phyloP scores from a whole-genome alignment of 2,329 filamentous ascomycete species.

The Rhinocladiella similis region DNA sequence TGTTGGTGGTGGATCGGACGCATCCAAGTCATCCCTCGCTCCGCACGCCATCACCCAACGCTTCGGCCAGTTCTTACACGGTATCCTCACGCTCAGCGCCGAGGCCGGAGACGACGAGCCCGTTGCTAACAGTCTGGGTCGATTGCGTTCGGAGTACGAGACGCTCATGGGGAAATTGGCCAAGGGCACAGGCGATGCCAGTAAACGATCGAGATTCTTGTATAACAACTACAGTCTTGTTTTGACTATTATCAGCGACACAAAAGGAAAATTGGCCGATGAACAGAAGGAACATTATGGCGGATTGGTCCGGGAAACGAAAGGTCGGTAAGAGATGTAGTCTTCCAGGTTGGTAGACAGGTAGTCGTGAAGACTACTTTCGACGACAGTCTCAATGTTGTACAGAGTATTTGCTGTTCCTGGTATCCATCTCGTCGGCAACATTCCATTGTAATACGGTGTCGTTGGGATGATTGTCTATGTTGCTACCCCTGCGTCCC shows the following conservation, averaged over 20 bases:
- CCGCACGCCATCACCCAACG: constrained; percentile 90
- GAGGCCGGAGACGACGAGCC: constrained; percentile 95
- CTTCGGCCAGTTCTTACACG: constrained; percentile 90
- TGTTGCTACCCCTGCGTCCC: too few relatives aligned
- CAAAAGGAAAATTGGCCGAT: constrained; percentile 51
- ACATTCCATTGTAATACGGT: too few relatives aligned
- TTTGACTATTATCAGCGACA: constrained; percentile 79
- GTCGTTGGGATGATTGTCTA: too few relatives aligned
- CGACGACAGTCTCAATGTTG: too few relatives aligned
- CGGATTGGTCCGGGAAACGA: constrained; percentile 43
- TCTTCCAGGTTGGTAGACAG: too few relatives aligned
- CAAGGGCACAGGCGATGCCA: constrained; percentile 70
- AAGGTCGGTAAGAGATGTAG: constrained; percentile 18
- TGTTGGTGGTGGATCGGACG: constrained; percentile 53
- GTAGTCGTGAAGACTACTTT: too few relatives aligned
- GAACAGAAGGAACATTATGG: constrained; percentile 79
- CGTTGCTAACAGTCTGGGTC: constrained; percentile 74
- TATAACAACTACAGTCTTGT: constrained; percentile 96
- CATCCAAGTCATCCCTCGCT: constrained; percentile 69
- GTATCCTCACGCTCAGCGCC: constrained; percentile 77
- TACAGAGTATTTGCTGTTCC: too few relatives aligned
- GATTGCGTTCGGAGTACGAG: constrained; percentile 80
- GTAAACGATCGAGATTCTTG: constrained; percentile 83
- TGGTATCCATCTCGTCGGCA: too few relatives aligned
- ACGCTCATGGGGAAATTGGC: constrained; percentile 76